phyloP scores from a whole-genome alignment of 208 protist species.

The Leptomonas seymouri region DNA sequence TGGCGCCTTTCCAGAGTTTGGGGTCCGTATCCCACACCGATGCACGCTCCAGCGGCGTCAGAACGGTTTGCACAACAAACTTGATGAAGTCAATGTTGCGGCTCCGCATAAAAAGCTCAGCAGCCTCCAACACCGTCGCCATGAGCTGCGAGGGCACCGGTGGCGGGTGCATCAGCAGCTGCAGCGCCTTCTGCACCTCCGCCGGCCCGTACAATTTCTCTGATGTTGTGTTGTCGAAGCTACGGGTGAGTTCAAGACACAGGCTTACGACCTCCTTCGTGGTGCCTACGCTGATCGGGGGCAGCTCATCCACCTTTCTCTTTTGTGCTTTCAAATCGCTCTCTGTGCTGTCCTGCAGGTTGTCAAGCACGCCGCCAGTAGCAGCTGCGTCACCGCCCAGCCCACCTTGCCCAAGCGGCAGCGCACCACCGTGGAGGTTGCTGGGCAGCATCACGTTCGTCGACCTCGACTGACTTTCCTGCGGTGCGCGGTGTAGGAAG shows the following conservation, averaged over 20 bases:
- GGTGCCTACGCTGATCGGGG: constrained; percentile 60
- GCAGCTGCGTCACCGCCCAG: not conserved
- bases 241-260: constrained; percentile 64
- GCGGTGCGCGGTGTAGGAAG: constrained; percentile 61
- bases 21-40: constrained; percentile 61
- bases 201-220: constrained; percentile 58
- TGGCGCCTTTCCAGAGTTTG: constrained; percentile 73
- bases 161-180: constrained; percentile 50
- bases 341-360: constrained; percentile 16
- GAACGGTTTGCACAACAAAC: constrained; percentile 57
- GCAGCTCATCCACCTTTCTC: constrained; percentile 15
- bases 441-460: constrained; percentile 3
- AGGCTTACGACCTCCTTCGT: constrained; percentile 64
- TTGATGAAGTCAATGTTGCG: constrained; percentile 48
- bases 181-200: constrained; percentile 60
- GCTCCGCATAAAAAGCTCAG: constrained; percentile 33
- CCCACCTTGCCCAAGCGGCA: not conserved
- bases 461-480: constrained; percentile 33
- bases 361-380: constrained; percentile 19
- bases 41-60: constrained; percentile 60
- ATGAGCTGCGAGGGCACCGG: constrained; percentile 80
- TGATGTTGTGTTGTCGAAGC: constrained; percentile 45
- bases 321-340: not conserved
- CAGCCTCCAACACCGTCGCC: constrained; percentile 65
- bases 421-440: constrained; percentile 3